phyloP scores from a whole-genome alignment of 1,284 basidiomycete species.

The Heterobasidion annosum region DNA sequence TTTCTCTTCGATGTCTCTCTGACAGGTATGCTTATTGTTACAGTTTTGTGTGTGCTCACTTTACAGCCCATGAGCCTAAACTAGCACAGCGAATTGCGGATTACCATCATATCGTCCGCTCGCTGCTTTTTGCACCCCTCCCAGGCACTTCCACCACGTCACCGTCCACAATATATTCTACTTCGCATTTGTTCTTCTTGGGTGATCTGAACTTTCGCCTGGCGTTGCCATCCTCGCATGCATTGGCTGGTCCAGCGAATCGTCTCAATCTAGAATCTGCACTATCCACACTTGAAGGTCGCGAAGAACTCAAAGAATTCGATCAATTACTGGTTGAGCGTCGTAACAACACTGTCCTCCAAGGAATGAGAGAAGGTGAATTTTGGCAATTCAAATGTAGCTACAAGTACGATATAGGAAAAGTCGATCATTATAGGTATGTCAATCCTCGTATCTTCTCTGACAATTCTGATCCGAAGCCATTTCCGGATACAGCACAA shows the following conservation, averaged over 20 bases:
- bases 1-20: slow-evolving; percentile 5
- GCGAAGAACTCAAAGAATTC: slow-evolving; percentile 60
- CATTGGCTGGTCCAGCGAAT: slow-evolving; percentile 24
- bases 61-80: slow-evolving; percentile 78
- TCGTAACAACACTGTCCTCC: slow-evolving; percentile 53
- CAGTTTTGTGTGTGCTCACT: slow-evolving; percentile 90
- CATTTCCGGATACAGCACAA: slow-evolving; percentile 33
- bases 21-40: slow-evolving; percentile 4
- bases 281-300: slow-evolving; percentile 42
- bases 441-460: slow-evolving; percentile 14
- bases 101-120: slow-evolving; percentile 75
- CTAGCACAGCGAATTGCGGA: slow-evolving; percentile 70
- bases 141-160: slow-evolving; percentile 29
- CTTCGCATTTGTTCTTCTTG: slow-evolving; percentile 80
- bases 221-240: slow-evolving; percentile 41
- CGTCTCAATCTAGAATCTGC: slow-evolving; percentile 27
- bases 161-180: slow-evolving; percentile 63
- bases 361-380: slow-evolving; percentile 72
- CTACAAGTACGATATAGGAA: slow-evolving; percentile 80
- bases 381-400: slow-evolving; percentile 84
- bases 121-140: slow-evolving; percentile 69
- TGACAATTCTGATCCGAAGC: background rate
- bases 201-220: slow-evolving; percentile 91
- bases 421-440: slow-evolving; percentile 75
- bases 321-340: slow-evolving; percentile 72